Conservation (phyloP, 306 rosid species). For the Cucumis hystrix region DNA sequence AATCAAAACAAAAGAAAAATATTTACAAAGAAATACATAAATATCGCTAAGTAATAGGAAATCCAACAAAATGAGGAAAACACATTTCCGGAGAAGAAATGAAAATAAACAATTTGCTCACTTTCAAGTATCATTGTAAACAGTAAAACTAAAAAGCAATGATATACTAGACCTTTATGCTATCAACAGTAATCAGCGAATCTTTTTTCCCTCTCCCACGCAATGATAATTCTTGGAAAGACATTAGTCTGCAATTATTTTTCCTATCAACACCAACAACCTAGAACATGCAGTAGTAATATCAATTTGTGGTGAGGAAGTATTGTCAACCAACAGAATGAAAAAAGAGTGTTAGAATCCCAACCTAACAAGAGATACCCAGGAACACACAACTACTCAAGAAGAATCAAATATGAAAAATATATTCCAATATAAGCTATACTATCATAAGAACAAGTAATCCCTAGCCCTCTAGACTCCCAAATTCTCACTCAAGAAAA, state of each 20-base stretch:
- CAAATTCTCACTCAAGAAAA: no score
- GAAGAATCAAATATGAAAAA: no score
- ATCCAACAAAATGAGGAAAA: background rate
- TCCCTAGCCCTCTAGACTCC: no score
- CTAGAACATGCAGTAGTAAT: constrained; percentile 20
- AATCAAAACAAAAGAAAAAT: no score
- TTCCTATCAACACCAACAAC: constrained; percentile 83
- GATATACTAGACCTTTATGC: constrained; percentile 49
- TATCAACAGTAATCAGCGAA: constrained; percentile 34
- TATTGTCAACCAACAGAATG: background rate
- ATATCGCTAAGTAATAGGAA: no score
- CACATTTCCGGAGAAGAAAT: background rate
- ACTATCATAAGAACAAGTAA: no score
- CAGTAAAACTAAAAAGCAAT: background rate
- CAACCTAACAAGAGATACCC: no score
- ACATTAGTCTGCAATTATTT: constrained; percentile 47
- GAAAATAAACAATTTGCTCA: background rate
- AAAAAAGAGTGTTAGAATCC: background rate
- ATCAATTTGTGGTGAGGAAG: background rate
- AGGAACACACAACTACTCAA: no score
- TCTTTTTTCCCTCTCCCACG: constrained; percentile 80
- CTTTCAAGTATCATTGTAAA: background rate
- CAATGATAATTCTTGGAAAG: constrained; percentile 88
- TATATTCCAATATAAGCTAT: no score
- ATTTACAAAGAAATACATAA: no score